Evolutionary conservation across 192 early-diverging fungal genomes (phyloP), one percentile per base, ranked within the genome.

Genomic region (Coemansia sp.): DNA sequence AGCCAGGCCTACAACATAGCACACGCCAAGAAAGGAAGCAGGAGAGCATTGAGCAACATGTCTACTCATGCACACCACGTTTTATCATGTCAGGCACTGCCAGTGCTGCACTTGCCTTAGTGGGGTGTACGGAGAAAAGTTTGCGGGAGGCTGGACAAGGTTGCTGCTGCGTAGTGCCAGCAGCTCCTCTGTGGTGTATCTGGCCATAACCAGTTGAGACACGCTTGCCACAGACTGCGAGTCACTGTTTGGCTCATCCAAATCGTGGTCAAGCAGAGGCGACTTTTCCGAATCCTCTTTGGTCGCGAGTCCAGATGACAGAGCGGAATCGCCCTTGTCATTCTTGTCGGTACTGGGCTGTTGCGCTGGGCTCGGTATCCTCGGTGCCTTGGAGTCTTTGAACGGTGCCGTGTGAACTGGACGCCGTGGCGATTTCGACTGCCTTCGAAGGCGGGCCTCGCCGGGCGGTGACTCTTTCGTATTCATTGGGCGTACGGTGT

Each of bases 131-230:
- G 60, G 64, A 32, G 65, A 74, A 58, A 80, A 67, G 36, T 55
- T 40, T 4, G 41, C 62, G 38, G 70, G 71, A 33, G 58, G 37
- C 8, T 66, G 48, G 38, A 59, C 57, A n/a, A 62, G 67, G 11
- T 44, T 56, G 56, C 67, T 80, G 7, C 70, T 60, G 11, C 67
- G 67, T 4, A 80, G 54, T 9, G 64, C 67, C 5, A 80, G 39
- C 59, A 80, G 56, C 50, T 80, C 59, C 8, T 70, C 67, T 19
- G 64, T 59, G 1, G 67, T 56, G 44, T 80, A 80, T 60, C 67
- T 53, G 12, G 32, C 52, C 4, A 32, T 3, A 35, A 53, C 33
- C 33, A 35, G 52, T 17, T 17, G 52, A 15, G 19, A 4, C 9
- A 11, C 32, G 12, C 52, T 24, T 39, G 58, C 15, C 39, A 32